These are phyloP conservation scores for Sequoiadendron giganteum DNA, from an alignment of 75 land plant genomes.

Conservation along the genomic window DNA sequence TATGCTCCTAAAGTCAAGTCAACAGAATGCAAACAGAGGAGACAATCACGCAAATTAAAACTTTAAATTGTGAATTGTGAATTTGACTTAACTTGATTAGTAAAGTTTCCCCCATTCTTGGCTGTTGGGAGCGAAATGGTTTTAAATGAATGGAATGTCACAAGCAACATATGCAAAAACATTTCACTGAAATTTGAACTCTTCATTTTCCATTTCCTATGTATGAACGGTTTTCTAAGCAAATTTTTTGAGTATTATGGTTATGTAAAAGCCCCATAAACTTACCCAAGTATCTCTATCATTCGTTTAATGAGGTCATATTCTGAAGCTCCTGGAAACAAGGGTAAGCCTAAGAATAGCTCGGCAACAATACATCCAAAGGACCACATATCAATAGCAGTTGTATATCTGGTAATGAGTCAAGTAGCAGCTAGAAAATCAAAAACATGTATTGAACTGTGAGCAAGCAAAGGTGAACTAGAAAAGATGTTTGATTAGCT, in stretches of 20 bases:
- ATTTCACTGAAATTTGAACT: background rate
- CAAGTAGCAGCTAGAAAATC: slow-evolving; percentile 21
- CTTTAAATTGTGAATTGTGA: background rate
- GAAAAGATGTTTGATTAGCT: background rate
- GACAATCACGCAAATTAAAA: background rate
- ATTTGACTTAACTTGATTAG: background rate
- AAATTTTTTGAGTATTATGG: background rate
- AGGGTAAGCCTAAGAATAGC: slow-evolving; percentile 86
- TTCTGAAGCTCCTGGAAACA: slow-evolving; percentile 91
- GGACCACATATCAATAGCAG: slow-evolving; percentile 99
- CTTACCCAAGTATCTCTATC: slow-evolving; percentile 81
- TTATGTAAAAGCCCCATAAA: background rate
- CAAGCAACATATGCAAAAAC: background rate
- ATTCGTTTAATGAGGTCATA: slow-evolving; percentile 88
- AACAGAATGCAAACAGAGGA: background rate
- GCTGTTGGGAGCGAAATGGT: background rate
- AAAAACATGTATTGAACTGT: background rate
- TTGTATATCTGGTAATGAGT: slow-evolving; percentile 67
- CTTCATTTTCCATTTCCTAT: background rate
- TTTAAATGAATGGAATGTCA: background rate
- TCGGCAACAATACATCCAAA: slow-evolving; percentile 97
- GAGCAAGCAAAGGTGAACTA: background rate
- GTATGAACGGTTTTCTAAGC: background rate
- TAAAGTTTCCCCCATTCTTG: background rate
- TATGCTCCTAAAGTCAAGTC: background rate